A percentile compares a stretch with the other conserved stretches of the same genome.
Conservation (phyloP, 768 basidiomycete species). For the Pholiota microspora region DNA sequence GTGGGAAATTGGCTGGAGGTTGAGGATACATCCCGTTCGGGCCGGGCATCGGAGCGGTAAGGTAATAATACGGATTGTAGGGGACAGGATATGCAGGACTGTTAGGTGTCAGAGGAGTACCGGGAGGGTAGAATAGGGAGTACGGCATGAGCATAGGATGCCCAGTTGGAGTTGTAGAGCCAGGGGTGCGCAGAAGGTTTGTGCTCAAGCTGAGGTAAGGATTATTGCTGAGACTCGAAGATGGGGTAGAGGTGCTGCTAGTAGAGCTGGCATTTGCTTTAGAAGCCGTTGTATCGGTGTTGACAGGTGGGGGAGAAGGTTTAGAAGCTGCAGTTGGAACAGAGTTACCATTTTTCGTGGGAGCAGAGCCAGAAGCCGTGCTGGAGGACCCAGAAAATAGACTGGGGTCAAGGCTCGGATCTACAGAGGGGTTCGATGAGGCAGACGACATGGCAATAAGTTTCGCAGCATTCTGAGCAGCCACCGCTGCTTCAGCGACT, state of each 20-base stretch:
- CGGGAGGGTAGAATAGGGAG: constrained; percentile 38
- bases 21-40: constrained; percentile 36
- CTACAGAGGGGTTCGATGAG: constrained; percentile 14
- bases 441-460: constrained; percentile 3
- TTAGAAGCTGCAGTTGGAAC: neutral
- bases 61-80: constrained; percentile 45
- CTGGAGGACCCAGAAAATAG: constrained; percentile 15
- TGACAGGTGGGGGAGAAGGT: constrained; percentile 4
- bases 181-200: constrained; percentile 23
- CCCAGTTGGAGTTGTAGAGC: constrained; percentile 23
- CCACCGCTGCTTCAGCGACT: constrained; percentile 36
- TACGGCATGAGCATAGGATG: constrained; percentile 41
- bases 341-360: neutral
- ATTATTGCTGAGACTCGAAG: constrained; percentile 28
- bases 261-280: constrained; percentile 15
- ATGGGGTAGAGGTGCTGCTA: constrained; percentile 23
- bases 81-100: constrained; percentile 31
- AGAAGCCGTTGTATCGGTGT: constrained; percentile 16
- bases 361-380: neutral
- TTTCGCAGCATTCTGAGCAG: constrained; percentile 26
- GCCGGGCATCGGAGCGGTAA: constrained; percentile 35
- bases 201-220: constrained; percentile 35
- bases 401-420: constrained; percentile 27
- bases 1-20: constrained; percentile 25
- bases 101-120: constrained; percentile 36